Evolutionary conservation across 306 rosid genomes (phyloP).

Genomic region (Glycine tomentella): DNA sequence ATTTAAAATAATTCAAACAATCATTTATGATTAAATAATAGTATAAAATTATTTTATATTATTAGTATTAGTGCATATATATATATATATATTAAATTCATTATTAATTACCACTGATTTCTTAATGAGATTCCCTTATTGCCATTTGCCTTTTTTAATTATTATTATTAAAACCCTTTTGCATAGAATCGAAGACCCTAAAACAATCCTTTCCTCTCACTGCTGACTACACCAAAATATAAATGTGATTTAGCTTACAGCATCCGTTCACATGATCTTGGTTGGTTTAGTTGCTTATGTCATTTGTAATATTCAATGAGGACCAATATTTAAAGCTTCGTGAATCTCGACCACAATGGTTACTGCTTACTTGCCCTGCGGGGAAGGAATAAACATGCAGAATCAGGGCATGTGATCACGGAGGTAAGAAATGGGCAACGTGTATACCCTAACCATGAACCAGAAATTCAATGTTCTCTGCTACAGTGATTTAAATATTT

Average conservation of each 20-base stretch:
- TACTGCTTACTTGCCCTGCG: constrained; percentile 45
- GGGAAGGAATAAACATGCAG: constrained; percentile 42
- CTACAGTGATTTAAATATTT: too few relatives aligned
- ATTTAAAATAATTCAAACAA: too few relatives aligned
- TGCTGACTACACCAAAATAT: neutral
- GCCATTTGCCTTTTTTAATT: neutral
- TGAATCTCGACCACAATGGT: neutral
- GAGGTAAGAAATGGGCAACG: neutral
- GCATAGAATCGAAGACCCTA: neutral
- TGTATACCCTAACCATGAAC: neutral
- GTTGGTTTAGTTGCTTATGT: neutral
- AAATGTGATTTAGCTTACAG: neutral
- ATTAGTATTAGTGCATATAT: too few relatives aligned
- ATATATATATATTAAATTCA: too few relatives aligned
- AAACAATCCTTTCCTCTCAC: neutral
- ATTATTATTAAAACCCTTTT: too few relatives aligned
- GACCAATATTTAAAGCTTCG: neutral
- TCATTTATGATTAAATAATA: too few relatives aligned
- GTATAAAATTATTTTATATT: too few relatives aligned
- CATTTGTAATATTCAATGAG: constrained; percentile 3
- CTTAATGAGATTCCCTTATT: neutral
- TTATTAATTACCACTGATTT: neutral
- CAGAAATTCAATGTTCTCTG: neutral
- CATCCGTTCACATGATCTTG: neutral
- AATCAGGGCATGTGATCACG: constrained; percentile 36